Evolutionary conservation across 192 early-diverging fungal species (phyloP).

Genomic region (Martensiomyces pterosporus): DNA sequence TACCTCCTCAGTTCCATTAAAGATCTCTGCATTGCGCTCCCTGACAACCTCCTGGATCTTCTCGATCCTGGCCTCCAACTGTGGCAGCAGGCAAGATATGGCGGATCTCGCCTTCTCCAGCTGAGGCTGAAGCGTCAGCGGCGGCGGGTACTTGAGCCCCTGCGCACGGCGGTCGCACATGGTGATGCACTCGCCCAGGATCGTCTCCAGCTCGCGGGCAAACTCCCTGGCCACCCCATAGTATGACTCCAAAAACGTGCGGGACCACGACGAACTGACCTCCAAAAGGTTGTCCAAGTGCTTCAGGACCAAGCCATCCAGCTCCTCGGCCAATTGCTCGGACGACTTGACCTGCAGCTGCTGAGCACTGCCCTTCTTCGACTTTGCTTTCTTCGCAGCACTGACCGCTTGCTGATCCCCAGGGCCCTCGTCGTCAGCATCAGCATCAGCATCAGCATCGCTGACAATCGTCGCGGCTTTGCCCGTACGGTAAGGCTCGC

Average conservation of each 20-base stretch:
- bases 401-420: no score
- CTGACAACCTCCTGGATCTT: constrained; percentile 40
- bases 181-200: constrained; percentile 51
- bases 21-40: constrained; percentile 50
- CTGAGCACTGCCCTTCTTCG: not conserved
- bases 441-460: not conserved
- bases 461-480: constrained; percentile 23
- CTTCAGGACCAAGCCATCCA: constrained; percentile 45
- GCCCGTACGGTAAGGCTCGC: constrained; percentile 42
- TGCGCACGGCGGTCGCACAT: constrained; percentile 53
- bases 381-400: constrained; percentile 8
- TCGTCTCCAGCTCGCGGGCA: constrained; percentile 52
- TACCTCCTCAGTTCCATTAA: constrained; percentile 28
- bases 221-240: constrained; percentile 54
- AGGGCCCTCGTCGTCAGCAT: not conserved
- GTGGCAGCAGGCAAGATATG: constrained; percentile 36
- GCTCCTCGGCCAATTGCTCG: constrained; percentile 30
- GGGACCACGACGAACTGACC: constrained; percentile 50
- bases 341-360: constrained; percentile 6
- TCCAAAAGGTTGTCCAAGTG: constrained; percentile 53
- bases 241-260: constrained; percentile 53
- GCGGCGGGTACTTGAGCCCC: constrained; percentile 50
- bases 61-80: constrained; percentile 40
- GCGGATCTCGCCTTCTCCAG: constrained; percentile 33
- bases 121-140: constrained; percentile 46